Evolutionary conservation across 2,329 filamentous ascomycete species (phyloP), one percentile per base, ranked within the genome.

Genomic region (Fusarium citri): DNA sequence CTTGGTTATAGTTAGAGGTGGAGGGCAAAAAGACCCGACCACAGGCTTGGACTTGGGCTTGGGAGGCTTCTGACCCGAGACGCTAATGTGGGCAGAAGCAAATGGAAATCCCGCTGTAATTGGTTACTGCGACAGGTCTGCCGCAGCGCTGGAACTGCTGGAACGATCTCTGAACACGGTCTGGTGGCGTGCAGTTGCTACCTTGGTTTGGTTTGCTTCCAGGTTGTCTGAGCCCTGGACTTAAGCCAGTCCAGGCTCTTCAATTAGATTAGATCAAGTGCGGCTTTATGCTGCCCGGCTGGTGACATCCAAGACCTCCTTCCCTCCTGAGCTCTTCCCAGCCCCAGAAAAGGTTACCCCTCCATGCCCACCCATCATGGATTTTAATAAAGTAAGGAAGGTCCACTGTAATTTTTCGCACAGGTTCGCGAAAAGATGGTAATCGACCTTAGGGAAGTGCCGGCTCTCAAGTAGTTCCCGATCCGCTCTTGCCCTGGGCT

Each of bases 21-120:
- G 55, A 58, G 49, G 51, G 67, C 47, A 55, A 71, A 71, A 71
- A 64, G 56, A 61, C 57, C 57, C 48, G 53, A 65, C 55, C 46
- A 51, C 49, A 53, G 62, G 62, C 54, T 64, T 65, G 60, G 53
- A 59, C 30, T 57, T 51, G 56, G 66, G 53, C 53, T 59, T 70
- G 47, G 62, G 47, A 59, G 47, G 58, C 69, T 64, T 61, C 55
- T 67, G 62, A 58, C 59, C 65, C 57, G 68, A 73, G 71, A 63
- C 71, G 66, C 71, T 73, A 73, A 64, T 58, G 71, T 72, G 41
- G 60, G 51, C 55, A 57, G 47, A 28, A 61, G 47, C 55, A 70
- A 43, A 59, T 58, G 42, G 58, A 47, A 50, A 30, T 62, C 40
- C 34, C 51, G 55, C 57, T 71, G 64, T 64, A 74, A 74, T 74